Conservation (phyloP, 1,284 basidiomycete species). For the Naganishia sp. region DNA sequence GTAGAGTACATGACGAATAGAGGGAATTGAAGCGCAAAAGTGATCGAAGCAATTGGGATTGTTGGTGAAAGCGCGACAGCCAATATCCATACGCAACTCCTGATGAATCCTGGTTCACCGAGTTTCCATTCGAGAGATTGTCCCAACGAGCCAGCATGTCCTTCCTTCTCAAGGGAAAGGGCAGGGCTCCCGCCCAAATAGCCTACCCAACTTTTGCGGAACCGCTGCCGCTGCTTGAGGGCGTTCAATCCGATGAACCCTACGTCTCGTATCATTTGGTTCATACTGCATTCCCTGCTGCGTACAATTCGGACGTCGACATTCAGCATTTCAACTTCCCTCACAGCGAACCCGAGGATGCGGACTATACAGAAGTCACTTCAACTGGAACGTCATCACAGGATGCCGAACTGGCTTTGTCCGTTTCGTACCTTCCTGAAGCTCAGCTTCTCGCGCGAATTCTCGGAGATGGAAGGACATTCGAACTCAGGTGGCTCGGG, state of each 20-base stretch:
- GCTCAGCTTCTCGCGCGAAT: slow-evolving; percentile 74
- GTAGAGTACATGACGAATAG: slow-evolving; percentile 10
- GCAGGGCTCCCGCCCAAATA: slow-evolving; percentile 14
- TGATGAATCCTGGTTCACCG: background rate
- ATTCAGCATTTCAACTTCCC: slow-evolving; percentile 19
- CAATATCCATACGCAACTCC: background rate
- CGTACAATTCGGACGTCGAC: slow-evolving; percentile 9
- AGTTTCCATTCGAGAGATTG: background rate
- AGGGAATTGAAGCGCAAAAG: slow-evolving; percentile 5
- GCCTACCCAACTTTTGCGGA: background rate
- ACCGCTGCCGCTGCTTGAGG: slow-evolving; percentile 18
- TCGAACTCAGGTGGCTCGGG: slow-evolving; percentile 71
- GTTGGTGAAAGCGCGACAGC: slow-evolving; percentile 5
- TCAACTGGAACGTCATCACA: background rate
- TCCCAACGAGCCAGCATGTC: background rate
- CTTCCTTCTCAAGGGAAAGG: slow-evolving; percentile 18
- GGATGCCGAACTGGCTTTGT: slow-evolving; percentile 72
- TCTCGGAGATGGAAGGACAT: slow-evolving; percentile 69
- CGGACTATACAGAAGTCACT: background rate
- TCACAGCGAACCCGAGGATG: background rate
- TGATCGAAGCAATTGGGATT: background rate
- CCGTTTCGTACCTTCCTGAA: slow-evolving; percentile 62
- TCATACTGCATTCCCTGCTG: slow-evolving; percentile 12
- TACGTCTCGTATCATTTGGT: slow-evolving; percentile 20
- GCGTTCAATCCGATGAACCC: slow-evolving; percentile 24